phyloP scores from a whole-genome alignment of 208 protist genomes.

The Leishmania amazonensis region DNA sequence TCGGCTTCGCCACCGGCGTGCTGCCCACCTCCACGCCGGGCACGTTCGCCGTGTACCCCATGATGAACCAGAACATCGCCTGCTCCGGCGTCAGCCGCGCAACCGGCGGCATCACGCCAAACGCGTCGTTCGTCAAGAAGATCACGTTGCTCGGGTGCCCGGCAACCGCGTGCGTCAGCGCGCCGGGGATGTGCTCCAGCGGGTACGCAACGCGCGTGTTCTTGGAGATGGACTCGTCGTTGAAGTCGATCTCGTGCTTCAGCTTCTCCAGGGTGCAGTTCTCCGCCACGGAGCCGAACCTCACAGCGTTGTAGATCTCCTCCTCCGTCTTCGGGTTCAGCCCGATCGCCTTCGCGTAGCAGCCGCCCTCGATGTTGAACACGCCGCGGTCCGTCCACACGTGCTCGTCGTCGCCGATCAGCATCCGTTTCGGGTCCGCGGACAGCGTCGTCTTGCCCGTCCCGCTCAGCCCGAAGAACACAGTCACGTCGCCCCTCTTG shows the following conservation, averaged over 20 bases:
- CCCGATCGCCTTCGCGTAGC: conserved; percentile 93
- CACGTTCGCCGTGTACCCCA: conserved; percentile 95
- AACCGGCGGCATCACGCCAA: conserved; percentile 97
- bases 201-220: conserved; percentile 97
- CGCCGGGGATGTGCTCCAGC: conserved; percentile 94
- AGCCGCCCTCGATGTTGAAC: conserved; percentile 94
- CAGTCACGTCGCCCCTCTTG: conserved; percentile 65
- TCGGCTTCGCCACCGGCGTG: conserved; percentile 86
- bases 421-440: conserved; percentile 77
- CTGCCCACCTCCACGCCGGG: conserved; percentile 95
- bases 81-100: conserved; percentile 90
- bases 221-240: conserved; percentile 94
- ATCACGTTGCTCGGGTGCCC: conserved; percentile 96
- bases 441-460: conserved; percentile 95
- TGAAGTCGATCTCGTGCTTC: conserved; percentile 91
- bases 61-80: conserved; percentile 96
- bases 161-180: conserved; percentile 71
- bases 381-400: conserved; percentile 90
- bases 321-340: conserved; percentile 91
- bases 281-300: conserved; percentile 88
- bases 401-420: conserved; percentile 95
- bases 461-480: conserved; percentile 93
- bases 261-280: conserved; percentile 78
- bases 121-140: conserved; percentile 97
- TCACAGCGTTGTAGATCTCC: conserved; percentile 92